Conservation (phyloP, 2,329 filamentous ascomycete species). For the Penicillium crustosum region DNA sequence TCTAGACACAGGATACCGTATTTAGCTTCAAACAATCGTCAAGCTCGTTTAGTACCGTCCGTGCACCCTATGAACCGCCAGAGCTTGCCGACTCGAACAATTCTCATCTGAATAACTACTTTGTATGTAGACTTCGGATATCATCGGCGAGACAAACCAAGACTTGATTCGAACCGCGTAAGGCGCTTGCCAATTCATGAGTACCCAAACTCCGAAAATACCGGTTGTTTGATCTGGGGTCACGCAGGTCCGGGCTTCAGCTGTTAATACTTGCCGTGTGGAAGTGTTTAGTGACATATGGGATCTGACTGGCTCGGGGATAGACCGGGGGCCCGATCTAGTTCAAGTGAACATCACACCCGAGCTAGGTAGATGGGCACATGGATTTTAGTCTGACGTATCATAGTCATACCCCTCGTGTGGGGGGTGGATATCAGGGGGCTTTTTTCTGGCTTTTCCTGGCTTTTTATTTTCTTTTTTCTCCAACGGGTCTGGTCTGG, state of each 20-base stretch:
- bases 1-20: conserved; percentile 20
- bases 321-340: conserved; percentile 8
- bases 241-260: conserved; percentile 3
- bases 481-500: conserved; percentile 9
- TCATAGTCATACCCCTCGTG: conserved; percentile 16
- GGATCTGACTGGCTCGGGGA: conserved; percentile 21
- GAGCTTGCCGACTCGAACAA: conserved; percentile 16
- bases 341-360: conserved; percentile 18
- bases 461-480: not conserved
- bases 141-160: conserved; percentile 12
- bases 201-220: conserved; percentile 1
- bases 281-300: not conserved
- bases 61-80: conserved; percentile 20
- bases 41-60: conserved; percentile 19
- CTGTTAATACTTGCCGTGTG: not conserved
- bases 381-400: conserved; percentile 19
- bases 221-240: conserved; percentile 13
- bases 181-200: conserved; percentile 6
- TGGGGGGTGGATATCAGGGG: conserved; percentile 6
- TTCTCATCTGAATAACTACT: conserved; percentile 11
- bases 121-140: conserved; percentile 10
- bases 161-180: conserved; percentile 12
- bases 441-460: not conserved
- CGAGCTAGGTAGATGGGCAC: conserved; percentile 8
- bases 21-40: conserved; percentile 20